These are phyloP conservation scores for Papiliotrema fonsecae DNA, from an alignment of 1,284 basidiomycete species.

Conservation along the genomic window DNA sequence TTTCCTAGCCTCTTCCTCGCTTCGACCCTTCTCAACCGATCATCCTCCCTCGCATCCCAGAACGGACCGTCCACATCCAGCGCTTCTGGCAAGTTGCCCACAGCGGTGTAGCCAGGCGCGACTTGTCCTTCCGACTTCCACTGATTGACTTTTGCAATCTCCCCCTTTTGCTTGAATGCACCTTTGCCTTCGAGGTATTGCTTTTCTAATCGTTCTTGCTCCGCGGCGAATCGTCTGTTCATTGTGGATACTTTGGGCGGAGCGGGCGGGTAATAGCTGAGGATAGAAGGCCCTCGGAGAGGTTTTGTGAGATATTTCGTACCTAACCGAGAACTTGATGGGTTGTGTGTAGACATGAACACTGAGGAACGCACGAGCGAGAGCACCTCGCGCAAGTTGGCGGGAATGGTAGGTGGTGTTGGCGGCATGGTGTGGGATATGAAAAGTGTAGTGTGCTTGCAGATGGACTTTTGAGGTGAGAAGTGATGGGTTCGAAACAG, in stretches of 20 bases:
- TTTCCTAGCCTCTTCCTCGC: conserved; percentile 5
- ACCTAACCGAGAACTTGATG: conserved; percentile 67
- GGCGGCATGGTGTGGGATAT: conserved; percentile 10
- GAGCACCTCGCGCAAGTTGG: conserved; percentile 26
- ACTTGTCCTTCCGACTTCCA: neutral
- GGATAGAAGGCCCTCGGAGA: conserved; percentile 70
- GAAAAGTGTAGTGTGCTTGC: too few relatives aligned
- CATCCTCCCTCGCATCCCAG: neutral
- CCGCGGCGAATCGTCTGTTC: neutral
- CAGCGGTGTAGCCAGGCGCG: neutral
- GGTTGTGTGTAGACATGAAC: conserved; percentile 81
- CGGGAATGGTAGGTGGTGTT: conserved; percentile 3
- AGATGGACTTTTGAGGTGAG: neutral
- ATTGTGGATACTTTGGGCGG: neutral
- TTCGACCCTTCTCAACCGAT: neutral
- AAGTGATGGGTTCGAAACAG: neutral
- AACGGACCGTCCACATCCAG: neutral
- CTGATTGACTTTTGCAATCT: neutral
- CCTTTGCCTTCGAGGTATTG: neutral
- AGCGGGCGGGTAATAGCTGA: conserved; percentile 56
- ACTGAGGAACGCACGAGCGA: conserved; percentile 50
- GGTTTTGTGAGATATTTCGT: conserved; percentile 74
- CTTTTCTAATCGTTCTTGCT: neutral
- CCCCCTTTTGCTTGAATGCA: neutral
- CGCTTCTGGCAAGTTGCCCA: neutral